phyloP scores from a whole-genome alignment of 306 rosid species.

The Phaseolus lunatus region DNA sequence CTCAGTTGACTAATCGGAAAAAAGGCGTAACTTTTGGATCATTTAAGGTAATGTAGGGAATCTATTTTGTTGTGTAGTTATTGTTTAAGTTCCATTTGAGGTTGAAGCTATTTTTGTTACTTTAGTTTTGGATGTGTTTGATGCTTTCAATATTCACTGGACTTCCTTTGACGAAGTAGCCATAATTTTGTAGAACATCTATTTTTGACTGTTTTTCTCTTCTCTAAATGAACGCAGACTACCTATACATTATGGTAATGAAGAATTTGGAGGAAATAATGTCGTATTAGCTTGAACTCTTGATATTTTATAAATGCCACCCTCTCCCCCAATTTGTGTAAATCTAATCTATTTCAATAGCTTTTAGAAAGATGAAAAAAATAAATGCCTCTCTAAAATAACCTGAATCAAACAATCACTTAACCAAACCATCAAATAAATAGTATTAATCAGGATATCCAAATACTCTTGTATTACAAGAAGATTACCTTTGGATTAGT shows the following conservation, averaged over 20 bases:
- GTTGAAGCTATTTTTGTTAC: conserved; percentile 23
- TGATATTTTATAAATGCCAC: neutral
- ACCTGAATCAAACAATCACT: neutral
- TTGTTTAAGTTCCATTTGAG: conserved; percentile 36
- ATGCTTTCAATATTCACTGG: conserved; percentile 30
- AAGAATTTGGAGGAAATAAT: conserved; percentile 32
- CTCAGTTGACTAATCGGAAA: conserved; percentile 88
- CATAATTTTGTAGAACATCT: conserved; percentile 20
- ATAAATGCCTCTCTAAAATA: neutral
- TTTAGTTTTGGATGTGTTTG: conserved; percentile 33
- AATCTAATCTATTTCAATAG: neutral
- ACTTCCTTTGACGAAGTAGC: conserved; percentile 25
- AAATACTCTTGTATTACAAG: neutral
- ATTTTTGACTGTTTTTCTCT: neutral
- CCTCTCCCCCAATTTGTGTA: neutral
- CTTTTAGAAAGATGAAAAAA: neutral
- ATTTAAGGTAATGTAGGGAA: conserved; percentile 65
- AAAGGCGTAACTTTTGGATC: conserved; percentile 91
- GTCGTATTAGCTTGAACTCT: conserved; percentile 28
- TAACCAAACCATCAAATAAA: neutral
- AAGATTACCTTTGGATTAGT: neutral
- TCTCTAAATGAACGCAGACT: conserved; percentile 11
- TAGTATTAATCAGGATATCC: neutral
- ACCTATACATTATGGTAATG: conserved; percentile 11
- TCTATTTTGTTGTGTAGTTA: conserved; percentile 32